These are phyloP conservation scores for Rhodamnia argentea DNA, from an alignment of 345 rosid genomes.

Conservation along the genomic window DNA sequence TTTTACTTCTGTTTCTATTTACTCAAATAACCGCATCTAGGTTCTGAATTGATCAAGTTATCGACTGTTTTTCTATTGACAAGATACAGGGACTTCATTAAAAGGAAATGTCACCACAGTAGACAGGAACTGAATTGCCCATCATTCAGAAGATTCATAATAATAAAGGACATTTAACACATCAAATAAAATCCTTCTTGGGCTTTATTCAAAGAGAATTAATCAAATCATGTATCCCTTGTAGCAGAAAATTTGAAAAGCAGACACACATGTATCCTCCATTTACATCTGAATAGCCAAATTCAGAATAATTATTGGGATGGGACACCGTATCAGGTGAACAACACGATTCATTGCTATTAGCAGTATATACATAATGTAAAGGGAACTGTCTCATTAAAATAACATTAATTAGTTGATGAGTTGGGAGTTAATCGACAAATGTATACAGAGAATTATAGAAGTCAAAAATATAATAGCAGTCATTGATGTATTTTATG, in stretches of 20 bases:
- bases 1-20: neutral
- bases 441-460: neutral
- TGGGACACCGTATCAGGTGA: neutral
- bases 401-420: neutral
- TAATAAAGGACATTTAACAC: neutral
- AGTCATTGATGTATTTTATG: neutral
- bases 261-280: neutral
- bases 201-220: neutral
- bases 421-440: neutral
- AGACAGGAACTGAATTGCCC: neutral
- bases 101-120: neutral
- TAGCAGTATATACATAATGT: neutral
- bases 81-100: neutral
- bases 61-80: neutral
- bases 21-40: neutral
- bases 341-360: neutral
- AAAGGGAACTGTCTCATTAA: neutral
- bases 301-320: neutral
- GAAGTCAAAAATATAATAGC: neutral
- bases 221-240: neutral
- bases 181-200: neutral
- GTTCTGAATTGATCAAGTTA: neutral
- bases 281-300: neutral
- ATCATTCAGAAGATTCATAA: neutral
- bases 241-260: neutral